These are phyloP conservation scores for Ambrosiella cleistominuta DNA, from an alignment of 2,329 filamentous ascomycete genomes.

Conservation along the genomic window DNA sequence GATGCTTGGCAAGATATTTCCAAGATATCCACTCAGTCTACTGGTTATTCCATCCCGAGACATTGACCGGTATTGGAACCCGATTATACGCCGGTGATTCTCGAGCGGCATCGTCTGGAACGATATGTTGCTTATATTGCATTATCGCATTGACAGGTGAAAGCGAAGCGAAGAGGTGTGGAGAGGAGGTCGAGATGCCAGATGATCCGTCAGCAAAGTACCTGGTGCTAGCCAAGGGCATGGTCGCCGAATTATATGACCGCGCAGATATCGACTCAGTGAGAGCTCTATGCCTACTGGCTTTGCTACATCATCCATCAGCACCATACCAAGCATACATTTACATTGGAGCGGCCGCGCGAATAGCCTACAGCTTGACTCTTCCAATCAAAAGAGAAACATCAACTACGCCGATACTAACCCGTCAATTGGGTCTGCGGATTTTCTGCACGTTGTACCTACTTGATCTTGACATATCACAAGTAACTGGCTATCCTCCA, in stretches of 20 bases:
- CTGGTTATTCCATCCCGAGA: conserved; percentile 18
- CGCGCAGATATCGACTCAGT: conserved; percentile 17
- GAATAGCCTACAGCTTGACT: conserved; percentile 17
- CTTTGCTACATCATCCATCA: conserved; percentile 10
- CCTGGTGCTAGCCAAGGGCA: conserved; percentile 16
- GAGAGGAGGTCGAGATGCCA: background rate
- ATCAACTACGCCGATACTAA: conserved; percentile 15
- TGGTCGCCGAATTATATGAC: conserved; percentile 16
- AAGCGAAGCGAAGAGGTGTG: conserved; percentile 15
- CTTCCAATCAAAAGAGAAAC: conserved; percentile 16
- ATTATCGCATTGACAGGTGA: conserved; percentile 17
- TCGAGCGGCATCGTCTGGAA: conserved; percentile 15
- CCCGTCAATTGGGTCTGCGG: conserved; percentile 16
- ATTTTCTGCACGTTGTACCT: conserved; percentile 17
- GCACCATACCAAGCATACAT: conserved; percentile 17
- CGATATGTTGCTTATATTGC: conserved; percentile 17
- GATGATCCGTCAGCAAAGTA: conserved; percentile 14
- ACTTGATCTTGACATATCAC: conserved; percentile 17
- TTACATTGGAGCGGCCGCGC: conserved; percentile 17
- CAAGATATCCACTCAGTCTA: conserved; percentile 18
- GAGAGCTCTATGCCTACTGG: conserved; percentile 17
- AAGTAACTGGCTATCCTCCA: conserved; percentile 17
- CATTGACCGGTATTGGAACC: conserved; percentile 16
- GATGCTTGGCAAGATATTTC: conserved; percentile 18
- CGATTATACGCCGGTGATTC: conserved; percentile 17